These are phyloP conservation scores for Musa beccarii DNA, from an alignment of 176 grass and related monocot genomes.

Conservation along the genomic window DNA sequence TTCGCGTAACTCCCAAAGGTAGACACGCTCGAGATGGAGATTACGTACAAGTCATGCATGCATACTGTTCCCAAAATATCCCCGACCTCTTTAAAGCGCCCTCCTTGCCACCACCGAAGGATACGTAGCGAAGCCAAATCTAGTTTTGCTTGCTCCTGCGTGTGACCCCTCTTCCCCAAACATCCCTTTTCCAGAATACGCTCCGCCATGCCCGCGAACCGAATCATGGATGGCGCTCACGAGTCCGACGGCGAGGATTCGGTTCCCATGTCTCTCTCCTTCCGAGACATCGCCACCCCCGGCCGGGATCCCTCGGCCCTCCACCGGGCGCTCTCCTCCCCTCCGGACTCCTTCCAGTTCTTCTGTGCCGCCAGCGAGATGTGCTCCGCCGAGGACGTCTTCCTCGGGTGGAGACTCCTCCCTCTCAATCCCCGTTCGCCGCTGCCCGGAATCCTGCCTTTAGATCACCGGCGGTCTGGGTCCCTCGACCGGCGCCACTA, in stretches of 20 bases:
- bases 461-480: not conserved
- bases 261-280: not conserved
- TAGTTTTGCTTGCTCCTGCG: not conserved
- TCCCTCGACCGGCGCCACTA: not conserved
- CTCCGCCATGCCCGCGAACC: not conserved
- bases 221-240: no score
- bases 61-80: no score
- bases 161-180: not conserved
- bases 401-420: constrained; percentile 3
- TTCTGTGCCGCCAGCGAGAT: not conserved
- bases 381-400: constrained; percentile 15
- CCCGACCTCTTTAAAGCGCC: no score
- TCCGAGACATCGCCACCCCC: not conserved
- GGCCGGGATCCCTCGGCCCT: not conserved
- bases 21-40: no score
- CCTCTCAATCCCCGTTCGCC: not conserved
- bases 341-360: constrained; percentile 3
- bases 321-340: not conserved
- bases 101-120: not conserved
- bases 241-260: not conserved
- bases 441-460: not conserved
- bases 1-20: no score
- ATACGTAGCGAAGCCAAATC: not conserved
- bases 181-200: not conserved
- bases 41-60: no score